phyloP scores from a whole-genome alignment of 805 yeast species.

The Suhomyces vadensis region DNA sequence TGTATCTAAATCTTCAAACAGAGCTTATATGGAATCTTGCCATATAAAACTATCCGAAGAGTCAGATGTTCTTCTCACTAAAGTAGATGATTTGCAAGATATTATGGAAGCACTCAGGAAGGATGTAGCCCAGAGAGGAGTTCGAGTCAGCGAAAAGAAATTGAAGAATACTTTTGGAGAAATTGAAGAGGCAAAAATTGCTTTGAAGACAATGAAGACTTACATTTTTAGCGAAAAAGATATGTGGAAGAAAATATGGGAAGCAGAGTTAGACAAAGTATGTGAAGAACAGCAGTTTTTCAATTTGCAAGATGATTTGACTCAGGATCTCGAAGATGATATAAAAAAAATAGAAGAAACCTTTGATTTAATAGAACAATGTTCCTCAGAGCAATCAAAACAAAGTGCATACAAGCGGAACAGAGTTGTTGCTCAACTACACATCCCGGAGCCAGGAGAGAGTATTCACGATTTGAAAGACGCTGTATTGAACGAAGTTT shows the following conservation, averaged over 20 bases:
- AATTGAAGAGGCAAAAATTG: conserved; percentile 54
- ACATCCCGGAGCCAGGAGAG: conserved; percentile 63
- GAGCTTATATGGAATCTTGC: conserved; percentile 73
- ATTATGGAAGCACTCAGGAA: conserved; percentile 83
- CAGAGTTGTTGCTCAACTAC: conserved; percentile 42
- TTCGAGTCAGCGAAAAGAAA: conserved; percentile 75
- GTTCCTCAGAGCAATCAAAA: conserved; percentile 75
- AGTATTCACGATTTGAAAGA: conserved; percentile 62
- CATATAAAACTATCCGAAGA: conserved; percentile 72
- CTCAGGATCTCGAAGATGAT: conserved; percentile 78
- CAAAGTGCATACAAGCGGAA: conserved; percentile 46
- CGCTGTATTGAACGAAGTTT: conserved; percentile 79
- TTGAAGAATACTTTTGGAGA: conserved; percentile 66
- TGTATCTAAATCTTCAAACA: conserved; percentile 35
- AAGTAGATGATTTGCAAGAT: conserved; percentile 90
- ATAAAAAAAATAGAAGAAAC: conserved; percentile 79
- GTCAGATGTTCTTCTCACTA: conserved; percentile 70
- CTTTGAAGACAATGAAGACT: conserved; percentile 53
- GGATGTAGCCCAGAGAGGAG: conserved; percentile 91
- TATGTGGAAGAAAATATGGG: conserved; percentile 91
- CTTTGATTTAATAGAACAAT: conserved; percentile 74
- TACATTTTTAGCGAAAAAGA: conserved; percentile 73
- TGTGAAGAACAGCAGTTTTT: conserved; percentile 94
- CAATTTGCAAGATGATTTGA: conserved; percentile 84
- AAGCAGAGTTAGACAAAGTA: conserved; percentile 80